A percentile compares a stretch with the other conserved stretches of the same genome.
Conservation (phyloP, 306 rosid genomes). For the Gastrolobium villosum region DNA sequence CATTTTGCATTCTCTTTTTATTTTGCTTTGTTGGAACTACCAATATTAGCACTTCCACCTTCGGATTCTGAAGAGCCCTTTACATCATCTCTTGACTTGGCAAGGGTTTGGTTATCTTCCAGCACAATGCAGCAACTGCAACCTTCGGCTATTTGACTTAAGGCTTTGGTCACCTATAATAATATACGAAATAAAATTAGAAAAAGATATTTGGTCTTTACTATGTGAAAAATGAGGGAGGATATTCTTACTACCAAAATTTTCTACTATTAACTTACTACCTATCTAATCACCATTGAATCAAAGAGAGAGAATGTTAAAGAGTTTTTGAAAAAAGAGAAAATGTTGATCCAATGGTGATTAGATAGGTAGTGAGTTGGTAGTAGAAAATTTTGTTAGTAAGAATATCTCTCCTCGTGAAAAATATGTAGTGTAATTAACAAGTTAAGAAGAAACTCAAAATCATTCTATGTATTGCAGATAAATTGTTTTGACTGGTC, state of each 20-base stretch:
- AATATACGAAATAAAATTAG: conserved; percentile 14
- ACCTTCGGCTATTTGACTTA: conserved; percentile 46
- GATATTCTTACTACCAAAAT: too few species aligned
- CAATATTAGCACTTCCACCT: conserved; percentile 18
- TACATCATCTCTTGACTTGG: too few species aligned
- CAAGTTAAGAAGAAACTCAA: background rate
- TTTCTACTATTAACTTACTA: too few species aligned
- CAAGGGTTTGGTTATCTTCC: too few species aligned
- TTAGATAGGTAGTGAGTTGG: too few species aligned
- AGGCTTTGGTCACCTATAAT: conserved; percentile 48
- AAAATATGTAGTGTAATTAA: conserved; percentile 5
- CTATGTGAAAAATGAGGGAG: too few species aligned
- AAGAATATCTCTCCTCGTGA: too few species aligned
- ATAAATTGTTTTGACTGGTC: background rate
- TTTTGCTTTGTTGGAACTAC: conserved; percentile 27
- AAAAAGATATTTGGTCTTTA: background rate
- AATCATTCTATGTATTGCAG: background rate
- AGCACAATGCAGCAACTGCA: conserved; percentile 34
- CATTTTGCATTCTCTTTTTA: background rate
- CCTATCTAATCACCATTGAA: too few species aligned
- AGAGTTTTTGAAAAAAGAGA: too few species aligned
- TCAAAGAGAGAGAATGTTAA: too few species aligned
- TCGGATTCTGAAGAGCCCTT: conserved; percentile 8
- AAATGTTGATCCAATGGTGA: too few species aligned
- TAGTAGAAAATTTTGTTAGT: too few species aligned